These are phyloP conservation scores for Quercus parvula DNA, from an alignment of 306 rosid species.

Conservation along the genomic window DNA sequence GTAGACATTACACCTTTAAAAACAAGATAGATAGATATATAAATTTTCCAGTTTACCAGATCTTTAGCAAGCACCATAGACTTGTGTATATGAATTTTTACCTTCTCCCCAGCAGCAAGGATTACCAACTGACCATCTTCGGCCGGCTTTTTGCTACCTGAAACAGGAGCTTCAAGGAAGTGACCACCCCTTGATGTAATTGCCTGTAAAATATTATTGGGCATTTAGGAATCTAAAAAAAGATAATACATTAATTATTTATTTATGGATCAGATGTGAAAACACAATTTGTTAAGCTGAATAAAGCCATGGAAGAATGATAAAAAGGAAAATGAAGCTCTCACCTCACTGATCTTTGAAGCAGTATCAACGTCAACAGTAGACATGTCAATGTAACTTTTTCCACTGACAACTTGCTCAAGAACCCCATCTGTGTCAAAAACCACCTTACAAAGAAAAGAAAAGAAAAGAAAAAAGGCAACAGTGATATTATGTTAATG, in stretches of 20 bases:
- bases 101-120: conserved; percentile 88
- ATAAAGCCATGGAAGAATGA: background rate
- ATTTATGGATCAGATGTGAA: conserved; percentile 4
- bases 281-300: background rate
- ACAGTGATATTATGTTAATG: background rate
- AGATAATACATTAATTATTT: background rate
- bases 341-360: conserved; percentile 66
- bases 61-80: background rate
- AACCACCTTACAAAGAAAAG: conserved; percentile 41
- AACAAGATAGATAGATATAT: no score
- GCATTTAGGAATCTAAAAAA: background rate
- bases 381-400: conserved; percentile 78
- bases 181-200: conserved; percentile 55
- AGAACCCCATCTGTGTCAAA: conserved; percentile 72
- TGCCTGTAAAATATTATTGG: conserved; percentile 45
- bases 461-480: background rate
- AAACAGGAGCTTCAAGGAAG: conserved; percentile 91
- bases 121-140: conserved; percentile 93
- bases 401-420: conserved; percentile 59
- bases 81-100: conserved; percentile 11
- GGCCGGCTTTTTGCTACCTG: conserved; percentile 98
- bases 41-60: background rate
- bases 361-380: conserved; percentile 76
- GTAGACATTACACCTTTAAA: background rate
- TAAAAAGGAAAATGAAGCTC: background rate